Evolutionary conservation across 192 early-diverging fungal genomes (phyloP).

Genomic region (Coemansia sp.): DNA sequence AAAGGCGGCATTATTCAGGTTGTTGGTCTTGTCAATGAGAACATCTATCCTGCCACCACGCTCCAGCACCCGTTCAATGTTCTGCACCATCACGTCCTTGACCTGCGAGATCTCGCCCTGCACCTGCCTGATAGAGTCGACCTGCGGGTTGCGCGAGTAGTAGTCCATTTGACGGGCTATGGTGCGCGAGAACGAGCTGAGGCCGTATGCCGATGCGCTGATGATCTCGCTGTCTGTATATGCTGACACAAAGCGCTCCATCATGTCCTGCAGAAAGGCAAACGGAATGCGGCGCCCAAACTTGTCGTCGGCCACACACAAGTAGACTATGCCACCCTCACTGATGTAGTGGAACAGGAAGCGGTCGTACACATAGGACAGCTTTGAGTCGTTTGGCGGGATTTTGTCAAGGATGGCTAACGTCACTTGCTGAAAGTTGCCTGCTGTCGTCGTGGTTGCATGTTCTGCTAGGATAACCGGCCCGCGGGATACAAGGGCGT

Average conservation of each 20-base stretch:
- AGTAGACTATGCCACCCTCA: constrained; percentile 75
- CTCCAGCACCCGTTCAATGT: constrained; percentile 89
- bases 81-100: constrained; percentile 92
- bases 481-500: constrained; percentile 78
- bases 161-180: constrained; percentile 87
- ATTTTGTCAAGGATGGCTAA: constrained; percentile 88
- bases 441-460: constrained; percentile 66
- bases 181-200: constrained; percentile 79
- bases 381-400: constrained; percentile 85
- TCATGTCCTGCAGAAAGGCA: constrained; percentile 84
- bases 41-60: constrained; percentile 86
- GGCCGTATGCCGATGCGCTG: constrained; percentile 66
- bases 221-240: constrained; percentile 60
- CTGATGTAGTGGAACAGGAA: constrained; percentile 92
- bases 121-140: constrained; percentile 77
- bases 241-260: constrained; percentile 59
- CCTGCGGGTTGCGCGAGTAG: constrained; percentile 67
- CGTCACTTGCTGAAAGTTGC: constrained; percentile 81
- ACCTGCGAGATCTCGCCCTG: constrained; percentile 92
- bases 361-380: constrained; percentile 93
- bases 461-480: constrained; percentile 80
- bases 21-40: constrained; percentile 88
- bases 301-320: constrained; percentile 82
- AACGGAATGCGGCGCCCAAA: constrained; percentile 83
- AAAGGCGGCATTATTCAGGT: constrained; percentile 83